phyloP scores from a whole-genome alignment of 2,329 filamentous ascomycete species.

The Sclerotinia nivalis region DNA sequence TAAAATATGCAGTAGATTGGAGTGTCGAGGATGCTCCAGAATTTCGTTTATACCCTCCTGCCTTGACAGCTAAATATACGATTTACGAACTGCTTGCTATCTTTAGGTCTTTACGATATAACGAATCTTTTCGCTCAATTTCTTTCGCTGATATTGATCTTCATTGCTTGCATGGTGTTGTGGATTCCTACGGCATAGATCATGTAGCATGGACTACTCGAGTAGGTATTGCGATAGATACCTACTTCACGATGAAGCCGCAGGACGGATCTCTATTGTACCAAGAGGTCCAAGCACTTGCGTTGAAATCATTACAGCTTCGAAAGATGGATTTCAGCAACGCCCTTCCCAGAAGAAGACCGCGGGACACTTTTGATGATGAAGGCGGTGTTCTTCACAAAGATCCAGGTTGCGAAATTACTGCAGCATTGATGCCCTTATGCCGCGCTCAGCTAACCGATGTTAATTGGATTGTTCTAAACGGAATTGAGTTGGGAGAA shows the following conservation, averaged over 20 bases:
- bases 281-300: slow-evolving; percentile 67
- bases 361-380: slow-evolving; percentile 45
- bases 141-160: slow-evolving; percentile 66
- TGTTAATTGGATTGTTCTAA: slow-evolving; percentile 70
- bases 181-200: slow-evolving; percentile 61
- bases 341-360: slow-evolving; percentile 57
- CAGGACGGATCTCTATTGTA: slow-evolving; percentile 55
- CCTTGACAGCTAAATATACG: slow-evolving; percentile 55
- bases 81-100: slow-evolving; percentile 66
- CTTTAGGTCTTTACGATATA: slow-evolving; percentile 69
- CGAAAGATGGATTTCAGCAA: slow-evolving; percentile 65
- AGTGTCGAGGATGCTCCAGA: slow-evolving; percentile 66
- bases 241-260: slow-evolving; percentile 40
- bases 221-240: slow-evolving; percentile 42
- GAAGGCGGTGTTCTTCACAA: slow-evolving; percentile 52
- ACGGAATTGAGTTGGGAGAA: slow-evolving; percentile 68
- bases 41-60: slow-evolving; percentile 62
- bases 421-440: slow-evolving; percentile 67
- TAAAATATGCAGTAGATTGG: slow-evolving; percentile 62
- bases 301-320: slow-evolving; percentile 63
- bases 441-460: slow-evolving; percentile 67
- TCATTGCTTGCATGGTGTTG: slow-evolving; percentile 62
- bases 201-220: slow-evolving; percentile 62
- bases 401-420: slow-evolving; percentile 67
- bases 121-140: slow-evolving; percentile 66